Evolutionary conservation across 1,284 basidiomycete species (phyloP).

Genomic region (Apiotrichum sp.): DNA sequence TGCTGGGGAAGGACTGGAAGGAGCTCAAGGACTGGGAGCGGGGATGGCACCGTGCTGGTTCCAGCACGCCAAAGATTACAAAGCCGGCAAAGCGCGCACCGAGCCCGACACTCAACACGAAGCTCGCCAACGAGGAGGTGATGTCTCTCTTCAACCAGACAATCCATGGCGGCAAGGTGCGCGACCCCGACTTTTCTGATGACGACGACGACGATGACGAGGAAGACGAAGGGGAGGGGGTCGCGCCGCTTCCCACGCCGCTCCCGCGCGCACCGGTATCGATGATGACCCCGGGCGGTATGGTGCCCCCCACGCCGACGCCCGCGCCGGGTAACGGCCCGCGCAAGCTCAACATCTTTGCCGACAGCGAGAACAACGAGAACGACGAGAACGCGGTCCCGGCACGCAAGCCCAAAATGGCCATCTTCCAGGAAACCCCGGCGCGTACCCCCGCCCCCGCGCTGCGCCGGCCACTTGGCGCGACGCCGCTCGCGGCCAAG

Average conservation of each 20-base stretch:
- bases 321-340: conserved; percentile 26
- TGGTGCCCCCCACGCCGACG: conserved; percentile 47
- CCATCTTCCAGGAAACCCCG: conserved; percentile 42
- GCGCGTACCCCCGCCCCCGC: conserved; percentile 24
- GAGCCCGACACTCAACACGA: conserved; percentile 70
- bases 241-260: conserved; percentile 33
- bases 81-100: conserved; percentile 50
- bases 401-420: conserved; percentile 24
- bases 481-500: too few species aligned
- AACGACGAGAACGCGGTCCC: too few species aligned
- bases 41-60: conserved; percentile 41
- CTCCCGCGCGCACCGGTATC: conserved; percentile 21
- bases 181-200: conserved; percentile 23
- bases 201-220: conserved; percentile 47
- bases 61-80: conserved; percentile 33
- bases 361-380: too few species aligned
- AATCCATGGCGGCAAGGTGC: conserved; percentile 49
- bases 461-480: conserved; percentile 21
- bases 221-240: conserved; percentile 25
- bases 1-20: conserved; percentile 40
- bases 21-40: conserved; percentile 42
- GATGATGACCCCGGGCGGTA: conserved; percentile 35
- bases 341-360: too few species aligned
- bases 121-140: conserved; percentile 85
- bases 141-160: conserved; percentile 88